A percentile compares a stretch with the other conserved stretches of the same genome.
These are phyloP conservation scores for Neonectria magnoliae DNA, from an alignment of 2,329 filamentous ascomycete species.

Conservation along the genomic window DNA sequence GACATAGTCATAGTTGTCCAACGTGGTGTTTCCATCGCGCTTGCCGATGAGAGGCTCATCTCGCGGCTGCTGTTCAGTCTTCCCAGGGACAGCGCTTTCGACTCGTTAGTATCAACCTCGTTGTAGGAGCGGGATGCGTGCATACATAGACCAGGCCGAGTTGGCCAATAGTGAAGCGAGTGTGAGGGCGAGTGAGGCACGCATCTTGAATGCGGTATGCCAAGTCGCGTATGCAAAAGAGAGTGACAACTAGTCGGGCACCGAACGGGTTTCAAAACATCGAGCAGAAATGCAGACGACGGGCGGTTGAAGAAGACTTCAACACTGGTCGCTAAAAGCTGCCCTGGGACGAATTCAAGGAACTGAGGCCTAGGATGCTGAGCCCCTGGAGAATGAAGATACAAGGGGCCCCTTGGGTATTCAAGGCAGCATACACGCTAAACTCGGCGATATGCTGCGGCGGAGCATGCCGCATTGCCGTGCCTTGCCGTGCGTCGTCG, in stretches of 20 bases:
- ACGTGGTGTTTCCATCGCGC: not conserved
- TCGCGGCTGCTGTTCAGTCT: not conserved
- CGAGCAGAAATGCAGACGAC: not conserved
- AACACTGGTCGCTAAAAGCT: not conserved
- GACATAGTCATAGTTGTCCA: conserved; percentile 63
- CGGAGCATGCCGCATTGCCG: not conserved
- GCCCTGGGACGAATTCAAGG: not conserved
- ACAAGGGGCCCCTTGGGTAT: not conserved
- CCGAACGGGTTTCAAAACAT: not conserved
- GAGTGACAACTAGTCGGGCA: not conserved
- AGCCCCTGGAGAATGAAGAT: not conserved
- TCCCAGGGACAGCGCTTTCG: conserved; percentile 5
- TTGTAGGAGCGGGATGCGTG: not conserved
- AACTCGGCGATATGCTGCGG: not conserved
- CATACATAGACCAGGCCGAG: conserved; percentile 20
- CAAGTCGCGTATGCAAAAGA: not conserved
- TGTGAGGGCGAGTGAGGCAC: conserved; percentile 21
- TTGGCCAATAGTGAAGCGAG: conserved; percentile 26
- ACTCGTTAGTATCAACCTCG: not conserved
- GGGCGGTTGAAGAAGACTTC: not conserved
- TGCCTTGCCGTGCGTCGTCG: too few relatives aligned
- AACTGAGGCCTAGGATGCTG: not conserved
- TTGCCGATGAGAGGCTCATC: conserved; percentile 13
- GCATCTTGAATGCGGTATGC: conserved; percentile 24
- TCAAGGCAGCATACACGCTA: not conserved